These are phyloP conservation scores for Parascedosporium putredinis DNA, from an alignment of 2,329 filamentous ascomycete genomes.

Conservation along the genomic window DNA sequence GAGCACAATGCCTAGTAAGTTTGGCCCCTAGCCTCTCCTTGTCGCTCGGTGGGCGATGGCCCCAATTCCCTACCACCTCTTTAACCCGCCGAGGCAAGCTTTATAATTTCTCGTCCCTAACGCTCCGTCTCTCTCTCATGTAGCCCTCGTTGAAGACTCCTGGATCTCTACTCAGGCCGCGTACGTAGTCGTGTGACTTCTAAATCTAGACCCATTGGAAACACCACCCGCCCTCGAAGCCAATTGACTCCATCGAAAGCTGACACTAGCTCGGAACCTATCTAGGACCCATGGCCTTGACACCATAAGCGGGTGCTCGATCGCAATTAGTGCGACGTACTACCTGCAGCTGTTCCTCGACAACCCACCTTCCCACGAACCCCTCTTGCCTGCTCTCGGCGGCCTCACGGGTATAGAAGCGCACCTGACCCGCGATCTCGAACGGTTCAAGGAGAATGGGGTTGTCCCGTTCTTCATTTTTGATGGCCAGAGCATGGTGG, in stretches of 20 bases:
- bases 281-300: slow-evolving; percentile 53
- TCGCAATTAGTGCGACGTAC: slow-evolving; percentile 83
- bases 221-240: slow-evolving; percentile 5
- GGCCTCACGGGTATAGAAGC: slow-evolving; percentile 71
- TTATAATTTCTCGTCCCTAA: not conserved
- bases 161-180: slow-evolving; percentile 28
- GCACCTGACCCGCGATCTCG: slow-evolving; percentile 68
- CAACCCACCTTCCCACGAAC: slow-evolving; percentile 63
- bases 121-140: not conserved
- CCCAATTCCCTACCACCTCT: too few species aligned
- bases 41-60: too few species aligned
- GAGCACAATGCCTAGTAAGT: slow-evolving; percentile 7
- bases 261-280: slow-evolving; percentile 9
- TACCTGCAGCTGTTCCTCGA: slow-evolving; percentile 75
- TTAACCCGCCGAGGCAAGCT: too few species aligned
- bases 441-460: slow-evolving; percentile 56
- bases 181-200: slow-evolving; percentile 17
- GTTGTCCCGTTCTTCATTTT: slow-evolving; percentile 86
- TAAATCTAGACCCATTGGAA: too few species aligned
- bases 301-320: slow-evolving; percentile 61
- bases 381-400: slow-evolving; percentile 79
- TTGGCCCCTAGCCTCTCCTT: not conserved
- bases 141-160: slow-evolving; percentile 28
- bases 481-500: slow-evolving; percentile 71
- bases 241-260: not conserved